Base-by-base conservation (phyloP, 1,284 basidiomycete genomes). In the Caloboletus inedulis region DNA sequence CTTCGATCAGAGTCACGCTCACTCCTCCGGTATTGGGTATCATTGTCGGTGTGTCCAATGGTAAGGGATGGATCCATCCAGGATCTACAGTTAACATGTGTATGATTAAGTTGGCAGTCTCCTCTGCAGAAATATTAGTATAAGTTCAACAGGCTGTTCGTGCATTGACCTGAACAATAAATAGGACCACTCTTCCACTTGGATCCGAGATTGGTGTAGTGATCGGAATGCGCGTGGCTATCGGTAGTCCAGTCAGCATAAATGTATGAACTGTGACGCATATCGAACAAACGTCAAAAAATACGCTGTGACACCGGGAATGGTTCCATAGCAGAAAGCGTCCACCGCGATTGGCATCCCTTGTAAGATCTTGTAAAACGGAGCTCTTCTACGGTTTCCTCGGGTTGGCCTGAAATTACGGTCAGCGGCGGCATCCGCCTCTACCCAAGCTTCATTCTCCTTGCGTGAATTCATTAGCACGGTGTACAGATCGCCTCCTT, bases 321-420 rank as follows among this genome's bases (percentile, higher is more conserved):
- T 93, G n/a, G 78, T 76, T 3, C 94, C 94, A 68, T 96, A 98
- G 43, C 89, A 82, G 69, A 98, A 98, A 1, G 94, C 94, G 64
- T 98, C 96, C 0, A 98, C 94, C 7, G 94, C 89, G 42, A 98
- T 91, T 1, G 95, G 94, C 94, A 98, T 98, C 3, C 97, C 96
- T 59, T 93, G 90, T 58, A 99, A 72, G n/a, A 94, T 82, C 73
- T 97, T 98, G 73, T 95, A 97, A 67, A 97, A 97, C 0, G 94
- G 94, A 1, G 93, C 92, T 52, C 84, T 85, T 47, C 90, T 74
- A 36, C 87, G 77, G 27, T 78, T 79, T n/a, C 77, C 78, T 43
- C 78, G 81, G 12, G 70, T 76, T 3, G 75, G 67, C 19, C 74
- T 73, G 58, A 76, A 76, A 51, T 69, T 74, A 23, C 74, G 75